Evolutionary conservation across 345 rosid species (phyloP).

Genomic region (Citrus sp.): DNA sequence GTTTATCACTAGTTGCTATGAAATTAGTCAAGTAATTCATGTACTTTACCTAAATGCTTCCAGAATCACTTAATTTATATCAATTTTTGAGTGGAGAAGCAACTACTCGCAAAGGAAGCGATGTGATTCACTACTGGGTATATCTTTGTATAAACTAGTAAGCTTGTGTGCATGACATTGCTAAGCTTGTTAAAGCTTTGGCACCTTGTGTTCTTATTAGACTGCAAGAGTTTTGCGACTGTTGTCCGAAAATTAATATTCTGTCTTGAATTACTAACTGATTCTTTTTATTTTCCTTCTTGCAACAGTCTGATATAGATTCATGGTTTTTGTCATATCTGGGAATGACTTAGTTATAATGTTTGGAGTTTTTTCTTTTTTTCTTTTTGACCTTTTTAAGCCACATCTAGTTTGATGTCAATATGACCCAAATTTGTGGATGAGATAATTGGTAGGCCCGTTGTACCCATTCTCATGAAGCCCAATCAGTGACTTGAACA

Average conservation of each 20-base stretch:
- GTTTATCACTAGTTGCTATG: not conserved
- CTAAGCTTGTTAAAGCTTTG: not conserved
- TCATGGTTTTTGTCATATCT: not conserved
- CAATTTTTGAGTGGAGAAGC: not conserved
- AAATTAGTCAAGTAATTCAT: too few relatives aligned
- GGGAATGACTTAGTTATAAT: not conserved
- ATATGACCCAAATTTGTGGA: not conserved
- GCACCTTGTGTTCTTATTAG: not conserved
- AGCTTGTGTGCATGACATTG: not conserved
- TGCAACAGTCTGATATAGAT: not conserved
- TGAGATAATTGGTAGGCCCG: not conserved
- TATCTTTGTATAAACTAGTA: not conserved
- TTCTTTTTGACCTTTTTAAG: not conserved
- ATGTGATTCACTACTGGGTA: not conserved
- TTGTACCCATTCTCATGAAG: not conserved
- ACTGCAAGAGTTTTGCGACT: not conserved
- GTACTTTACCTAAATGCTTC: too few relatives aligned
- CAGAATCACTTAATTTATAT: not conserved
- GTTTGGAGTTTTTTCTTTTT: not conserved
- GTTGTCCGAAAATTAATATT: not conserved
- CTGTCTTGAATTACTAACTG: not conserved
- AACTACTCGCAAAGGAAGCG: not conserved
- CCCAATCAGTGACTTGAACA: not conserved
- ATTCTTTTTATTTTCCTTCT: not conserved
- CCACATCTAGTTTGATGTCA: not conserved